Evolutionary conservation across 371 early-diverging fungal genomes (phyloP).

Genomic region (Nematocida sp.): DNA sequence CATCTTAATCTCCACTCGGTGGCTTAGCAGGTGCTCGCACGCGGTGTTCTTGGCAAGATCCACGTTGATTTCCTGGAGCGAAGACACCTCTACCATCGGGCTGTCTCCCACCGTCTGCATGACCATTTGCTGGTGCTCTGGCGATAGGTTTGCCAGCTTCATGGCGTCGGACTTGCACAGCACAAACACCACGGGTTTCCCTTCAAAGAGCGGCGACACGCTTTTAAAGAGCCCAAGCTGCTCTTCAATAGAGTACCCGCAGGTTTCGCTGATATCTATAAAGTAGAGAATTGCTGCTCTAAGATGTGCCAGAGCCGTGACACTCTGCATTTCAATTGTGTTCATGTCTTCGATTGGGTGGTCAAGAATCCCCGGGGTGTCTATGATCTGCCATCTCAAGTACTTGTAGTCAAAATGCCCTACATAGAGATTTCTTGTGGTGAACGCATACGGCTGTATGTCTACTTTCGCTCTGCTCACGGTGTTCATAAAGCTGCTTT

Average conservation of each 20-base stretch:
- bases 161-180: slow-evolving; percentile 90
- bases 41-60: slow-evolving; percentile 58
- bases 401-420: slow-evolving; percentile 99
- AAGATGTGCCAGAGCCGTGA: slow-evolving; percentile 97
- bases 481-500: slow-evolving; percentile 98
- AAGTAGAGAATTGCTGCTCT: slow-evolving; percentile 93
- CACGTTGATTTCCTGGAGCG: slow-evolving; percentile 56
- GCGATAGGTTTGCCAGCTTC: slow-evolving; percentile 73
- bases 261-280: slow-evolving; percentile 93
- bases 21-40: slow-evolving; percentile 61
- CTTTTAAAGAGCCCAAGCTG: slow-evolving; percentile 82
- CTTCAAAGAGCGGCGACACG: slow-evolving; percentile 92
- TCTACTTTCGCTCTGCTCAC: slow-evolving; percentile 97
- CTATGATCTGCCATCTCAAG: slow-evolving; percentile 96
- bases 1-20: slow-evolving; percentile 59
- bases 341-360: slow-evolving; percentile 97
- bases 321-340: slow-evolving; percentile 99
- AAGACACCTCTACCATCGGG: slow-evolving; percentile 66
- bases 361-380: slow-evolving; percentile 99
- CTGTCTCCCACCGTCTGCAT: slow-evolving; percentile 70
- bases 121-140: slow-evolving; percentile 69
- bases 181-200: slow-evolving; percentile 81
- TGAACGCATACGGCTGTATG: slow-evolving; percentile 99
- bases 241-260: slow-evolving; percentile 89
- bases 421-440: slow-evolving; percentile 97